Evolutionary conservation across 306 rosid species (phyloP).

Genomic region (Senna siamea): DNA sequence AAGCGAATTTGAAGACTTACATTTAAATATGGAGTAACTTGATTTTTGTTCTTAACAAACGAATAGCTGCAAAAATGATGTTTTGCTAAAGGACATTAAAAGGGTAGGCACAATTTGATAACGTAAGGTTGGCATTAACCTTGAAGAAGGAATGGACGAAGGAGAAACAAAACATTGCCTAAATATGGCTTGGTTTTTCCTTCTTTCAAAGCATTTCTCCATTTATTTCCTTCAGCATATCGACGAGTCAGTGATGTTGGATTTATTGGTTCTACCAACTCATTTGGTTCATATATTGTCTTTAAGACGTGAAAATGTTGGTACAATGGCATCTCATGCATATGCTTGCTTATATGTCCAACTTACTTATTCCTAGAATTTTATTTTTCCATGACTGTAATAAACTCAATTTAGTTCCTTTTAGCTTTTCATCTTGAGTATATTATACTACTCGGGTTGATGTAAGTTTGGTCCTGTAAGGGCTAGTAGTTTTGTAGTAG

Average conservation of each 20-base stretch:
- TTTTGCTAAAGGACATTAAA: neutral
- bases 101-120: neutral
- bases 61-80: neutral
- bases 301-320: neutral
- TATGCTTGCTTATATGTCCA: constrained; percentile 8
- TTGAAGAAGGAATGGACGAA: neutral
- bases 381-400: neutral
- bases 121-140: no score
- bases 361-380: neutral
- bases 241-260: neutral
- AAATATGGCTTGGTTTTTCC: neutral
- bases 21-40: neutral
- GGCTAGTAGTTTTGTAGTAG: neutral
- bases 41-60: neutral
- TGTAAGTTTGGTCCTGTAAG: no score
- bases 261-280: neutral
- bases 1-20: neutral
- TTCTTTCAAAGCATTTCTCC: neutral
- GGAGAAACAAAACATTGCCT: neutral
- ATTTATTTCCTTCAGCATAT: no score
- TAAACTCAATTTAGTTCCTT: neutral
- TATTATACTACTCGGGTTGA: no score
- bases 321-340: neutral
- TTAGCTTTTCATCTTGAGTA: neutral
- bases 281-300: neutral